Percentiles rank a stretch among this genome's conserved stretches.
Conservation (phyloP, 495 filamentous ascomycete genomes). For the Lichenothelia convexa region DNA sequence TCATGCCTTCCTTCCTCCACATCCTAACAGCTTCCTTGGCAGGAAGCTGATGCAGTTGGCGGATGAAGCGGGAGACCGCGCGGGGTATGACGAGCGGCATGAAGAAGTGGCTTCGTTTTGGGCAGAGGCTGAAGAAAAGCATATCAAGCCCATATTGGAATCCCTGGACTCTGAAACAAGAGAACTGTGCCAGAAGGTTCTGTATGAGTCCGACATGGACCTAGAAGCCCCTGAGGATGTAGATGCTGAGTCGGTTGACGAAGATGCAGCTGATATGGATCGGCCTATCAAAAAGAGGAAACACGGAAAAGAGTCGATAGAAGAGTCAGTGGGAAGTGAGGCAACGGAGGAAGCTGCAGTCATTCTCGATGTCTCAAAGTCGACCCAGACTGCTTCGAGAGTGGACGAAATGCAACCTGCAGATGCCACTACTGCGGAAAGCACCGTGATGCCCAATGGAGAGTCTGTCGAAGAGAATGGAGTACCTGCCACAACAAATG, state of each 20-base stretch:
- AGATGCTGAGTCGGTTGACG: constrained; percentile 7
- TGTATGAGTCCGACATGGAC: constrained; percentile 24
- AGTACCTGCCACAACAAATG: neutral
- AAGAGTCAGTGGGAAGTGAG: constrained; percentile 1
- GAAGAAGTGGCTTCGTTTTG: constrained; percentile 66
- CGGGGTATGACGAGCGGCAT: constrained; percentile 47
- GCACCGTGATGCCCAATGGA: neutral
- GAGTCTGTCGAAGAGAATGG: neutral
- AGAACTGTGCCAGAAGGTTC: constrained; percentile 21
- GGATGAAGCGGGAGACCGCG: constrained; percentile 48
- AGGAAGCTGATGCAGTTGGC: constrained; percentile 57
- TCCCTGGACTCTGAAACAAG: constrained; percentile 27
- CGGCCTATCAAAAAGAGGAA: constrained; percentile 1
- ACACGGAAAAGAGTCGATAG: constrained; percentile 1
- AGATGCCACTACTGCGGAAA: neutral
- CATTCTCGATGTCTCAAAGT: constrained; percentile 1
- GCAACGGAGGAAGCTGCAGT: constrained; percentile 8
- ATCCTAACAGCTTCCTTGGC: constrained; percentile 68
- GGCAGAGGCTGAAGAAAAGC: constrained; percentile 55
- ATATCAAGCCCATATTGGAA: constrained; percentile 56
- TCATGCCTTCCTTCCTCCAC: constrained; percentile 77
- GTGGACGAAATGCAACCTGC: constrained; percentile 2
- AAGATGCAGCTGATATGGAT: constrained; percentile 16
- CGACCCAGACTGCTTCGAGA: no score
- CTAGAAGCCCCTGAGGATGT: constrained; percentile 8